Percentiles rank a stretch among this genome's conserved stretches.
Evolutionary conservation across 2,329 filamentous ascomycete genomes (phyloP).

Genomic region (Dryadomyces quercivorus): DNA sequence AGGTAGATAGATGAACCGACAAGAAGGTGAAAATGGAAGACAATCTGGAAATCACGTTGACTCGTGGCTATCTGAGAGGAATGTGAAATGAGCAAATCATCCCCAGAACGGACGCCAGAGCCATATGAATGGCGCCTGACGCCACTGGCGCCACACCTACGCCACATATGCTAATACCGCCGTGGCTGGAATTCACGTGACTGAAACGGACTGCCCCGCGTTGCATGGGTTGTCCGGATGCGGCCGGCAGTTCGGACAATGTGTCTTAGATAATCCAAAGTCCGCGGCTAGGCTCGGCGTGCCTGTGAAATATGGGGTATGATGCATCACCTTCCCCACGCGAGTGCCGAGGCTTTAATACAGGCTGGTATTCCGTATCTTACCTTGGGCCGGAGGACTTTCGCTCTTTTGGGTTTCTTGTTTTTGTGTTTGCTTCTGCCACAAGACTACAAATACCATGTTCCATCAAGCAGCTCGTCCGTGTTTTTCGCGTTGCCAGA

Average conservation of each 20-base stretch:
- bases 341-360: not conserved
- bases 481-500: slow-evolving; percentile 16
- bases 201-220: not conserved
- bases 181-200: not conserved
- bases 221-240: not conserved
- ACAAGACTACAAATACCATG: slow-evolving; percentile 1
- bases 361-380: not conserved
- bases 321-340: not conserved
- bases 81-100: not conserved
- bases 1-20: not conserved
- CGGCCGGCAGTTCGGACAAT: not conserved
- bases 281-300: not conserved
- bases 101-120: not conserved
- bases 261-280: not conserved
- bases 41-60: not conserved
- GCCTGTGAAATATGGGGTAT: not conserved
- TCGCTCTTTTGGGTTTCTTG: no score
- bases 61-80: not conserved
- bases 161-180: no score
- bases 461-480: slow-evolving; percentile 6
- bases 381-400: not conserved
- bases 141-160: not conserved
- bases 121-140: not conserved
- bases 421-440: not conserved
- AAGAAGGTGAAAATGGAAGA: not conserved